phyloP scores from a whole-genome alignment of 805 yeast genomes.

The Ogataea salicorniae region DNA sequence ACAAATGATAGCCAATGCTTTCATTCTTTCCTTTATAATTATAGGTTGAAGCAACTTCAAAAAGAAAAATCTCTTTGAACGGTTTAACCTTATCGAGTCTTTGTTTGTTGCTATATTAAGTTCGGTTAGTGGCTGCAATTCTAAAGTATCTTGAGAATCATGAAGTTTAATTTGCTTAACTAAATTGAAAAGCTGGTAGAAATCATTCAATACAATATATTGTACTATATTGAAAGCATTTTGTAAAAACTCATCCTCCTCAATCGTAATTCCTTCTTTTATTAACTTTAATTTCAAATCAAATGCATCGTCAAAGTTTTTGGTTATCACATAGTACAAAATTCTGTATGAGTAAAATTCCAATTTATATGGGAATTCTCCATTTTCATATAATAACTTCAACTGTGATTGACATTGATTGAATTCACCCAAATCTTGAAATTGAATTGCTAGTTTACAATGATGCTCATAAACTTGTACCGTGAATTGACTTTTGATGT shows the following conservation, averaged over 20 bases:
- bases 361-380: slow-evolving; percentile 33
- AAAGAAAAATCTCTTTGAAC: slow-evolving; percentile 22
- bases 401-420: slow-evolving; percentile 91
- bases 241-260: slow-evolving; percentile 21
- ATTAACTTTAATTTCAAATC: slow-evolving; percentile 31
- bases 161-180: slow-evolving; percentile 19
- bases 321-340: slow-evolving; percentile 70
- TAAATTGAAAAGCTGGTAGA: slow-evolving; percentile 45
- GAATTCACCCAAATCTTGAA: slow-evolving; percentile 85
- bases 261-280: slow-evolving; percentile 6
- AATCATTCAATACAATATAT: slow-evolving; percentile 39
- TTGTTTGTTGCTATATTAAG: slow-evolving; percentile 8
- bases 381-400: slow-evolving; percentile 49
- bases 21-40: slow-evolving; percentile 51
- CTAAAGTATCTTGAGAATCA: slow-evolving; percentile 29
- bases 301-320: slow-evolving; percentile 52
- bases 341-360: slow-evolving; percentile 75
- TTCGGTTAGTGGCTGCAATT: not conserved
- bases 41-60: slow-evolving; percentile 44
- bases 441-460: slow-evolving; percentile 79
- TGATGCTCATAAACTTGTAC: slow-evolving; percentile 78
- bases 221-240: slow-evolving; percentile 34
- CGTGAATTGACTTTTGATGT: slow-evolving; percentile 71
- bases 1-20: slow-evolving; percentile 50
- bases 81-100: slow-evolving; percentile 16